These are phyloP conservation scores for Begonia peltatifolia DNA, from an alignment of 306 rosid species.

Conservation along the genomic window DNA sequence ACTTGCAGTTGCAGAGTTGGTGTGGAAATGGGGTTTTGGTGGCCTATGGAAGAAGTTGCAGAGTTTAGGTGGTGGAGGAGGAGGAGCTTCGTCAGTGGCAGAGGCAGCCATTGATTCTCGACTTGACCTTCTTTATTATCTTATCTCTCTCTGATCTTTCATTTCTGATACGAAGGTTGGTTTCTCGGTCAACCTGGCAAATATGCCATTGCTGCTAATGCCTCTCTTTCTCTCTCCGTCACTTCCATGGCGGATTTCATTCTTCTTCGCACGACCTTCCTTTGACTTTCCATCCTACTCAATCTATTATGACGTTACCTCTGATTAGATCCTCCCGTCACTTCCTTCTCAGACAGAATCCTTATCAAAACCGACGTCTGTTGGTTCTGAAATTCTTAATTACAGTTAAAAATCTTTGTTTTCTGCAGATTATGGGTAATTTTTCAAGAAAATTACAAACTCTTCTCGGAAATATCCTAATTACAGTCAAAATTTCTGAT, in stretches of 20 bases:
- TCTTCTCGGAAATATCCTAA: too few relatives aligned
- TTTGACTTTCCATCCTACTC: slow-evolving; percentile 31
- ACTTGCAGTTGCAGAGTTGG: too few relatives aligned
- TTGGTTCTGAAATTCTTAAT: slow-evolving; percentile 8
- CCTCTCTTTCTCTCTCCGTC: slow-evolving; percentile 1
- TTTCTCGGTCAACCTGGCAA: slow-evolving; percentile 28
- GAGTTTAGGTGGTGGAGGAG: not conserved
- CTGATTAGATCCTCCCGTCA: slow-evolving; percentile 53
- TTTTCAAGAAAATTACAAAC: too few relatives aligned
- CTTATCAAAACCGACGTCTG: slow-evolving; percentile 30
- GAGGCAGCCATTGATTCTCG: slow-evolving; percentile 16
- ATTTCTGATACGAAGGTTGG: not conserved
- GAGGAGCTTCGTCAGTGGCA: not conserved
- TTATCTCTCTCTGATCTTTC: not conserved
- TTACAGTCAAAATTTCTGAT: too few relatives aligned
- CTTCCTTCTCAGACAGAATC: slow-evolving; percentile 42
- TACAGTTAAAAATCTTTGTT: not conserved
- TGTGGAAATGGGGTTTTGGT: too few relatives aligned
- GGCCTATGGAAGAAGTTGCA: too few relatives aligned
- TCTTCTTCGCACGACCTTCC: slow-evolving; percentile 1
- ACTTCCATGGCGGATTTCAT: slow-evolving; percentile 15
- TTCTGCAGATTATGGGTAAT: not conserved
- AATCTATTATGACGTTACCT: slow-evolving; percentile 38
- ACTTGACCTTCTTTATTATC: slow-evolving; percentile 42
- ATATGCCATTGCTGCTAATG: not conserved